Percentiles rank a stretch among this genome's conserved stretches.
These are phyloP conservation scores for Beauveria caledonica DNA, from an alignment of 2,329 filamentous ascomycete species.

Conservation along the genomic window DNA sequence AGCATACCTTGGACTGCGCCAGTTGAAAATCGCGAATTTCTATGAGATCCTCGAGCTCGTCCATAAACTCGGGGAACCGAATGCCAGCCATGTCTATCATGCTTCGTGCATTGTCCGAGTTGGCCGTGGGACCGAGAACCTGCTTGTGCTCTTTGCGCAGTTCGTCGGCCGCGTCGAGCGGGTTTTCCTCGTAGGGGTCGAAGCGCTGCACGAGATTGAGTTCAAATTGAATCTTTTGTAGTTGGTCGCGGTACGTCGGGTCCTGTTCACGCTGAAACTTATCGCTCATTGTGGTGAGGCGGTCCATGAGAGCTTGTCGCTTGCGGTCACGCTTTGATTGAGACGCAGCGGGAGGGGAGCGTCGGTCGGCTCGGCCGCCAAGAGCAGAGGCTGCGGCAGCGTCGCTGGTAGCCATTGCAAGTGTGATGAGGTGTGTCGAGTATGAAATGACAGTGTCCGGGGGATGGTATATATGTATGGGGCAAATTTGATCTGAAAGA, in stretches of 20 bases:
- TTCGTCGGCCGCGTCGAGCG: constrained; percentile 63
- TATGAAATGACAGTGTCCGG: neutral
- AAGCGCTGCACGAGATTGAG: constrained; percentile 79
- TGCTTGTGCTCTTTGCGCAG: constrained; percentile 49
- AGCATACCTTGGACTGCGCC: constrained; percentile 67
- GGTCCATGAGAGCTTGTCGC: constrained; percentile 72
- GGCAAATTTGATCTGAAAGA: neutral
- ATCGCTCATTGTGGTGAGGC: constrained; percentile 65
- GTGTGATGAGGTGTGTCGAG: neutral
- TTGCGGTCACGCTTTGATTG: constrained; percentile 85
- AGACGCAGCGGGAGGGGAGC: constrained; percentile 29
- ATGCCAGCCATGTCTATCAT: constrained; percentile 70
- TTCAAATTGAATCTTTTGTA: constrained; percentile 86
- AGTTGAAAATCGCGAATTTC: constrained; percentile 81
- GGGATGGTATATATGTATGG: neutral
- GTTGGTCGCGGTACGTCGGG: constrained; percentile 76
- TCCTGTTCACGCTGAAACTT: constrained; percentile 77
- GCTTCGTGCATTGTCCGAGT: constrained; percentile 40
- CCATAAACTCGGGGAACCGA: constrained; percentile 76
- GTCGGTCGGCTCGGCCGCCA: constrained; percentile 27
- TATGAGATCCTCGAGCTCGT: constrained; percentile 78
- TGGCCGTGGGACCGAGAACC: constrained; percentile 30
- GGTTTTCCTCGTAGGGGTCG: constrained; percentile 66
- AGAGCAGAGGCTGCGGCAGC: constrained; percentile 24
- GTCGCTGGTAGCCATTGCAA: constrained; percentile 33